These are phyloP conservation scores for Hemileccinum impolitum DNA, from an alignment of 768 basidiomycete species.

Conservation along the genomic window DNA sequence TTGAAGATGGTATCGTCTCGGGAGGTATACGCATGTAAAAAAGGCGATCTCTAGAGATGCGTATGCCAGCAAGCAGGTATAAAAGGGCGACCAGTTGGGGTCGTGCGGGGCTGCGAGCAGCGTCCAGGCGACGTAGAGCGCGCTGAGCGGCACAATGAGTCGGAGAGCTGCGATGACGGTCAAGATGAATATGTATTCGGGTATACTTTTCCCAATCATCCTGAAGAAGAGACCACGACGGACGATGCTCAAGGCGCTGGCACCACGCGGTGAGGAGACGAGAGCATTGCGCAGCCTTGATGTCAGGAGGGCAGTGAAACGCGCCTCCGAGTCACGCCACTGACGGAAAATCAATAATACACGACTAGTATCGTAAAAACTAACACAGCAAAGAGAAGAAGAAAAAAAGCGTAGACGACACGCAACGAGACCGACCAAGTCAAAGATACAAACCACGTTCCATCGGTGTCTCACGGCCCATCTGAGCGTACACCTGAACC, in stretches of 20 bases:
- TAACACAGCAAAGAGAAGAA: too few relatives aligned
- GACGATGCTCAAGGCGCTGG: too few relatives aligned
- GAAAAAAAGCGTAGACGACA: too few relatives aligned
- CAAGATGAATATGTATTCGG: constrained; percentile 55
- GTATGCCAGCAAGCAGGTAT: constrained; percentile 23
- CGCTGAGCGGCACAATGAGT: constrained; percentile 48
- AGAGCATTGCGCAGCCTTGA: too few relatives aligned
- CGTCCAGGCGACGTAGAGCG: constrained; percentile 34
- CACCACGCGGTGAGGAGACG: too few relatives aligned
- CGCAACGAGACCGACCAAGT: too few relatives aligned
- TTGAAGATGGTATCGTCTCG: constrained; percentile 45
- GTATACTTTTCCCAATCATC: constrained; percentile 47
- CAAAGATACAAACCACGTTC: too few relatives aligned
- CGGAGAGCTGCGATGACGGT: constrained; percentile 43
- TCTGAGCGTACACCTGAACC: background rate
- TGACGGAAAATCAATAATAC: too few relatives aligned
- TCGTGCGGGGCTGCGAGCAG: background rate
- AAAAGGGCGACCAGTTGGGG: constrained; percentile 5
- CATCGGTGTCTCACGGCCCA: too few relatives aligned
- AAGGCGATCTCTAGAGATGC: constrained; percentile 47
- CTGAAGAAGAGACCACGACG: background rate
- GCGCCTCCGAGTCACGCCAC: too few relatives aligned
- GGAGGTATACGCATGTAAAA: constrained; percentile 47
- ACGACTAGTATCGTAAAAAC: too few relatives aligned
- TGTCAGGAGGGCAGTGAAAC: too few relatives aligned